Percentiles rank a stretch among this genome's conserved stretches.
These are phyloP conservation scores for Aleurites moluccanus DNA, from an alignment of 441 rosid species.

Conservation along the genomic window DNA sequence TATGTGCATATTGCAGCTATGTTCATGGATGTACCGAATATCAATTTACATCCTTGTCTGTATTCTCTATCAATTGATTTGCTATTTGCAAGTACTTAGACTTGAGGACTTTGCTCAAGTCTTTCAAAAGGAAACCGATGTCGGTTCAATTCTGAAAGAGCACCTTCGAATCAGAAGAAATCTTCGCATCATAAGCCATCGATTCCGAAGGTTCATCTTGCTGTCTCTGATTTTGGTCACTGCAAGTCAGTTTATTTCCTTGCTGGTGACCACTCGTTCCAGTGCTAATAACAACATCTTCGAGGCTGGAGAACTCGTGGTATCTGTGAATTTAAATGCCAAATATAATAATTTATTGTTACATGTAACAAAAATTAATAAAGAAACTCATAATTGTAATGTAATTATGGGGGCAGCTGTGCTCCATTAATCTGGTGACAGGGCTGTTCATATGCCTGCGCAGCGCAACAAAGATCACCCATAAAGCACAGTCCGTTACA, in stretches of 20 bases:
- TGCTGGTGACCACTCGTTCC: slow-evolving; percentile 61
- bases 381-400: neutral
- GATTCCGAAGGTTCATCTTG: slow-evolving; percentile 69
- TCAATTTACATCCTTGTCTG: slow-evolving; percentile 67
- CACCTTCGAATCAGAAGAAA: slow-evolving; percentile 64
- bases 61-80: slow-evolving; percentile 59
- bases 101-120: slow-evolving; percentile 71
- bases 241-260: slow-evolving; percentile 66
- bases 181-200: slow-evolving; percentile 78
- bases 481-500: slow-evolving; percentile 74
- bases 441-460: slow-evolving; percentile 87
- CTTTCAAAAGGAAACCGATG: slow-evolving; percentile 70
- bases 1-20: slow-evolving; percentile 62
- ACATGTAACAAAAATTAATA: neutral
- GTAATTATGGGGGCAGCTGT: slow-evolving; percentile 47
- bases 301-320: slow-evolving; percentile 81
- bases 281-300: slow-evolving; percentile 58
- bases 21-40: slow-evolving; percentile 78
- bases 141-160: slow-evolving; percentile 55
- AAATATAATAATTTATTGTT: neutral
- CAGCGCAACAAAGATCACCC: slow-evolving; percentile 80
- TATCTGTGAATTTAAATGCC: slow-evolving; percentile 22
- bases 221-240: slow-evolving; percentile 61
- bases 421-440: slow-evolving; percentile 75
- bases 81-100: slow-evolving; percentile 68